Evolutionary conservation across 805 yeast genomes (phyloP), one percentile per base, ranked within the genome.

Genomic region (Metschnikowia santaceciliae): DNA sequence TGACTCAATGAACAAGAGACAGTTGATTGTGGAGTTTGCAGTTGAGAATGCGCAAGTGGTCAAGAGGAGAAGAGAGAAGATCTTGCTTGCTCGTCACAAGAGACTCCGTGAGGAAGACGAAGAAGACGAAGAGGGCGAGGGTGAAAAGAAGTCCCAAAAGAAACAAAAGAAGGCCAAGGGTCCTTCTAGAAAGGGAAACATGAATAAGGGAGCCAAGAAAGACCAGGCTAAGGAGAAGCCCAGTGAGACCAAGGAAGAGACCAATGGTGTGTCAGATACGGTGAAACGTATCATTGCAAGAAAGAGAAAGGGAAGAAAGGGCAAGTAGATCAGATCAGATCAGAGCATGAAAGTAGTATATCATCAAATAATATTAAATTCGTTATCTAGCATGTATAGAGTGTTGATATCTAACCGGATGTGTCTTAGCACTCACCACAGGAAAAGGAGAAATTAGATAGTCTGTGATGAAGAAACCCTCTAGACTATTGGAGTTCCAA

Each of bases 41-140:
- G 79, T 94, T 61, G 99, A 94, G 66, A 90, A 94, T 66, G 95
- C 97, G 32, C 87, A 88, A 64, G 96, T 94, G 51, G 85, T 94
- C 39, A 88, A 88, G 71, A 86, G 97, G 71, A 85, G 97, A 75
- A 79, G 81, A 54, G 97, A 90, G 47, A 83, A 77, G 61, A 78
- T 79, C 34, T 66, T 67, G 61, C 68, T 67, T 45, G 71, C 80
- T 15, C 65, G 73, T 15, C 56, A 55, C 39, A 49, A 50, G 35
- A 66, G 68, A 57, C 62, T 68, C 46, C 60, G 53, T 48, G 57
- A 73, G 57, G 58, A 58, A 32, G 60, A 56, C 6, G 59, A 50
- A 15, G 63, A 57, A 3, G 51, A 49, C 22, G 52, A 49, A 22
- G 52, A 44, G 20, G 22, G 22, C 17, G 22, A 58, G 57, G 32